These are phyloP conservation scores for Microdochium nivale DNA, from an alignment of 2,329 filamentous ascomycete genomes.

Conservation along the genomic window DNA sequence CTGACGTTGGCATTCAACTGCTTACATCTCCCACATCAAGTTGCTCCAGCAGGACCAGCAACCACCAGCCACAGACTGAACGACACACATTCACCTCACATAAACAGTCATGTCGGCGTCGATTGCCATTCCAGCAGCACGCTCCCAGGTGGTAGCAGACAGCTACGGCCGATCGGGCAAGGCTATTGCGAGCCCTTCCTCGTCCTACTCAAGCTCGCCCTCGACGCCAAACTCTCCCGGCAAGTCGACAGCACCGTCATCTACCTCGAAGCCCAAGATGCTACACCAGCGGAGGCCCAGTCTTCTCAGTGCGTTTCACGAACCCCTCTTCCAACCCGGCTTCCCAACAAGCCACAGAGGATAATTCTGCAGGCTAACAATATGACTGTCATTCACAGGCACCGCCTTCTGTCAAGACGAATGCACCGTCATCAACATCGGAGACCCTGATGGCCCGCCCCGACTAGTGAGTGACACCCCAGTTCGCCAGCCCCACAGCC, in stretches of 20 bases:
- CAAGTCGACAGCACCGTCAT: constrained; percentile 30
- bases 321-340: constrained; percentile 3
- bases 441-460: constrained; percentile 63
- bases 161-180: constrained; percentile 32
- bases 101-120: constrained; percentile 50
- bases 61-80: not conserved
- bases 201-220: constrained; percentile 48
- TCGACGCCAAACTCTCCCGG: constrained; percentile 30
- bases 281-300: constrained; percentile 50
- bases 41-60: not conserved
- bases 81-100: not conserved
- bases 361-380: constrained; percentile 9
- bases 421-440: constrained; percentile 74
- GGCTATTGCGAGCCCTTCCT: constrained; percentile 40
- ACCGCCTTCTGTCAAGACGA: constrained; percentile 65
- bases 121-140: constrained; percentile 55
- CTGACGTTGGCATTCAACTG: not conserved
- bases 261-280: constrained; percentile 30
- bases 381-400: constrained; percentile 38
- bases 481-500: not conserved
- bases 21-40: not conserved
- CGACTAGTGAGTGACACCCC: constrained; percentile 48
- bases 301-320: constrained; percentile 44
- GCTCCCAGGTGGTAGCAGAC: constrained; percentile 23
- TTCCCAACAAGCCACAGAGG: constrained; percentile 6